Evolutionary conservation across 2,329 filamentous ascomycete genomes (phyloP).

Genomic region (Nemania sp.): DNA sequence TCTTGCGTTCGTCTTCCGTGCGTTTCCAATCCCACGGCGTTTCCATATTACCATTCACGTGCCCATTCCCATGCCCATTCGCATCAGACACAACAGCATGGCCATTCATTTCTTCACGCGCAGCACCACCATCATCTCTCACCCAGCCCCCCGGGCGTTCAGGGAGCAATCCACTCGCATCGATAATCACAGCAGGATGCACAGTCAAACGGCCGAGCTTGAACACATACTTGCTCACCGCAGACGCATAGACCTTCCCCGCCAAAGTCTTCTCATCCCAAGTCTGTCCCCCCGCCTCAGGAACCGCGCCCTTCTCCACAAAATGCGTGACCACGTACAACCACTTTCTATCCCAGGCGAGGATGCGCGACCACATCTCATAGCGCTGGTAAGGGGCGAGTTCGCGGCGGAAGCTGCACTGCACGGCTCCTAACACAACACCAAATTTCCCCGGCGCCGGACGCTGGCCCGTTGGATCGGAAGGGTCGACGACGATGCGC

Average conservation of each 20-base stretch:
- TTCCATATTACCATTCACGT: slow-evolving; percentile 32
- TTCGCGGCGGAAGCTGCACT: slow-evolving; percentile 74
- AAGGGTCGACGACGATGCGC: slow-evolving; percentile 49
- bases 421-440: slow-evolving; percentile 72
- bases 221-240: slow-evolving; percentile 79
- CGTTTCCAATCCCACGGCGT: slow-evolving; percentile 65
- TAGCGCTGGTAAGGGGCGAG: slow-evolving; percentile 70
- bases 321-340: slow-evolving; percentile 76
- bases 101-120: slow-evolving; percentile 37
- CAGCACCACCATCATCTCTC: slow-evolving; percentile 42
- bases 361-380: slow-evolving; percentile 72
- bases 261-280: slow-evolving; percentile 52
- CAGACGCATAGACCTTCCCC: slow-evolving; percentile 70
- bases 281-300: slow-evolving; percentile 52
- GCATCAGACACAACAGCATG: slow-evolving; percentile 41
- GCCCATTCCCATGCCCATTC: slow-evolving; percentile 36
- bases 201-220: slow-evolving; percentile 83
- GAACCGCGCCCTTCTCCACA: slow-evolving; percentile 64
- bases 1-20: slow-evolving; percentile 57
- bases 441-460: slow-evolving; percentile 58
- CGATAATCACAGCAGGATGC: slow-evolving; percentile 75
- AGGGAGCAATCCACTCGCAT: slow-evolving; percentile 74
- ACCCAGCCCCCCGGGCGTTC: slow-evolving; percentile 69
- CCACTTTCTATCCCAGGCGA: slow-evolving; percentile 83
- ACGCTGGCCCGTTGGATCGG: slow-evolving; percentile 45